Evolutionary conservation across 306 rosid species (phyloP).

Genomic region (Quercus berberidifolia): DNA sequence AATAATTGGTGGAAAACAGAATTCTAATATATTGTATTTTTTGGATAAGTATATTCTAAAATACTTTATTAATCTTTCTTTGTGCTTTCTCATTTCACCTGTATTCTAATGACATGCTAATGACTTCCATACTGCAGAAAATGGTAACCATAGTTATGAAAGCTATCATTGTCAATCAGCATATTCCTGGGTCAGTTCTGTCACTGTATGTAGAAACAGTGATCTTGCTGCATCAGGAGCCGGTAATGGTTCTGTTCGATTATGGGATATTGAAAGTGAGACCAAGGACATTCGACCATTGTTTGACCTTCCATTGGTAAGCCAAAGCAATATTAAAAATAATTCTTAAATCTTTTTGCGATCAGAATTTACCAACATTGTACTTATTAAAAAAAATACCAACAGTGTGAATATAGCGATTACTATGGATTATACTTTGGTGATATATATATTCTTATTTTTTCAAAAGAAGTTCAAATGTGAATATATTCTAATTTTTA

Average conservation of each 20-base stretch:
- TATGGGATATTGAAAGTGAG: slow-evolving; percentile 75
- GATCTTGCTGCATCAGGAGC: slow-evolving; percentile 97
- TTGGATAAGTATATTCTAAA: background rate
- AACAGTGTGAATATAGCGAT: background rate
- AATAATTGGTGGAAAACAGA: no score
- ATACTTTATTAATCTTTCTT: background rate
- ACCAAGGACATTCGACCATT: slow-evolving; percentile 53
- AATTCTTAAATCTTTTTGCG: background rate
- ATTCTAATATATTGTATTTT: no score
- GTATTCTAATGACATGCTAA: slow-evolving; percentile 17
- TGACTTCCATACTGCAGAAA: slow-evolving; percentile 53
- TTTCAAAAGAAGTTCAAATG: background rate
- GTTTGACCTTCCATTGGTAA: slow-evolving; percentile 71
- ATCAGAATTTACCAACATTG: background rate
- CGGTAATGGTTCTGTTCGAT: slow-evolving; percentile 78
- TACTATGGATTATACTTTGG: background rate
- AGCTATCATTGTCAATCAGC: slow-evolving; percentile 43
- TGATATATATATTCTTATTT: background rate
- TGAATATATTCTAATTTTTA: background rate
- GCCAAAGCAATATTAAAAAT: slow-evolving; percentile 27
- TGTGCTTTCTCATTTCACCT: background rate
- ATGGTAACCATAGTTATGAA: slow-evolving; percentile 40
- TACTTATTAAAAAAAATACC: background rate
- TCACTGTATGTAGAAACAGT: slow-evolving; percentile 71
- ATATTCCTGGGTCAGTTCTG: slow-evolving; percentile 81